Conservation (phyloP, 805 yeast genomes). For the Hanseniaspora guilliermondii region DNA sequence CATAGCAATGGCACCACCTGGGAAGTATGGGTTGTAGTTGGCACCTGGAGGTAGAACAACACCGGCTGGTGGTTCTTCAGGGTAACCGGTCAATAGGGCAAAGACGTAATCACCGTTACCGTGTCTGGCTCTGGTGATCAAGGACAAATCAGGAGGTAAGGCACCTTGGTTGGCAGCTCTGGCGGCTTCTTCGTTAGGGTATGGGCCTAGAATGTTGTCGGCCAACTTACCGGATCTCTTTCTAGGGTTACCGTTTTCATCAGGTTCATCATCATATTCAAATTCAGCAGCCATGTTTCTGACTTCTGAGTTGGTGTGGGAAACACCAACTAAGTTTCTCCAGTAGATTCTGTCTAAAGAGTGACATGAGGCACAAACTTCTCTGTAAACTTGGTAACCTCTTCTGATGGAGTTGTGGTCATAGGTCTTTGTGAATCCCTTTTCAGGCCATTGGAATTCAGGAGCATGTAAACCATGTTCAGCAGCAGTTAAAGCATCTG, state of each 20-base stretch:
- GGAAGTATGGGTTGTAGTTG: constrained; percentile 99
- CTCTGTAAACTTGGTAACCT: constrained; percentile 97
- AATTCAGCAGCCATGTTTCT: constrained; percentile 89
- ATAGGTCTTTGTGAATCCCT: constrained; percentile 78
- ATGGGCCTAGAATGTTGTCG: constrained; percentile 88
- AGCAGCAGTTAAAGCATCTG: constrained; percentile 95
- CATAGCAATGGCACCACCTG: constrained; percentile 99
- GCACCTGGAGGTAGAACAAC: constrained; percentile 83
- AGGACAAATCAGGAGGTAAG: constrained; percentile 91
- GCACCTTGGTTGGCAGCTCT: constrained; percentile 99
- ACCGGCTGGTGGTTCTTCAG: constrained; percentile 98
- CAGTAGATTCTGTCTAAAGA: constrained; percentile 93
- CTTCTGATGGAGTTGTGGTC: constrained; percentile 95
- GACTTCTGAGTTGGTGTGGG: constrained; percentile 82
- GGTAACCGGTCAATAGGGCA: constrained; percentile 92
- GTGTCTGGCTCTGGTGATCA: constrained; percentile 97
- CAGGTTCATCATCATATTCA: constrained; percentile 97
- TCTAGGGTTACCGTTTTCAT: constrained; percentile 94
- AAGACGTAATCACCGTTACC: constrained; percentile 95
- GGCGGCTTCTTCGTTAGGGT: constrained; percentile 96
- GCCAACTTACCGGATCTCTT: constrained; percentile 97
- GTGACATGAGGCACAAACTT: constrained; percentile 98
- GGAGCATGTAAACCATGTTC: constrained; percentile 98
- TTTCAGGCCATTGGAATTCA: constrained; percentile 83
- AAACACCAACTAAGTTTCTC: constrained; percentile 95